These are phyloP conservation scores for Populus nigra DNA, from an alignment of 345 rosid genomes.

Conservation along the genomic window DNA sequence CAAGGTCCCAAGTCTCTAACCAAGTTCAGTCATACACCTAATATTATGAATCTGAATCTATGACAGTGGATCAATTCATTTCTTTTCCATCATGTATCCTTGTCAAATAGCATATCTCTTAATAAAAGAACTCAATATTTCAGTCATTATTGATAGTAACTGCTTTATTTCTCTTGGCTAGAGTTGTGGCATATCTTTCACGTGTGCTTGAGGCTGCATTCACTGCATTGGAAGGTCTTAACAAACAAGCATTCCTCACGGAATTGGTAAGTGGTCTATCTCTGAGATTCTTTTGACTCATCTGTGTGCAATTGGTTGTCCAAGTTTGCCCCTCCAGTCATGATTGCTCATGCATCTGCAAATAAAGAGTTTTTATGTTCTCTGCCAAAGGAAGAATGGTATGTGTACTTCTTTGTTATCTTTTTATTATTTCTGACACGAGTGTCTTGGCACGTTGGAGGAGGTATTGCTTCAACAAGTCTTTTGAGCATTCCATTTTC, in stretches of 20 bases:
- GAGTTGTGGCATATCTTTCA: conserved; percentile 96
- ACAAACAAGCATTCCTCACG: conserved; percentile 94
- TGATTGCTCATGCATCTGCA: conserved; percentile 7
- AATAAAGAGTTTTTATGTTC: neutral
- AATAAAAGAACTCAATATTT: neutral
- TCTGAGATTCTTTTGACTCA: conserved; percentile 15
- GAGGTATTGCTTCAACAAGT: neutral
- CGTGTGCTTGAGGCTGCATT: conserved; percentile 95
- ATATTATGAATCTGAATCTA: neutral
- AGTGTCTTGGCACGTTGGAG: neutral
- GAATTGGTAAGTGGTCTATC: conserved; percentile 63
- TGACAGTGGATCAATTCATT: neutral
- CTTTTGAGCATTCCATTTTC: neutral
- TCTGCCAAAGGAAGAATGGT: neutral
- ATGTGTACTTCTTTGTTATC: neutral
- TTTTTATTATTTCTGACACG: neutral
- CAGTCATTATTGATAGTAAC: conserved; percentile 2
- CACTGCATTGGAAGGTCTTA: conserved; percentile 93
- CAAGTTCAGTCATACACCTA: neutral
- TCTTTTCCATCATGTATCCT: neutral
- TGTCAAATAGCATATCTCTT: neutral
- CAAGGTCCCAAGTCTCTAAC: neutral
- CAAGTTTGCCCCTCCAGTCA: neutral
- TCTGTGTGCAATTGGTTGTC: neutral
- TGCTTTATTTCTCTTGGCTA: conserved; percentile 22